Evolutionary conservation across 495 filamentous ascomycete species (phyloP).

Genomic region (Neurospora sp.): DNA sequence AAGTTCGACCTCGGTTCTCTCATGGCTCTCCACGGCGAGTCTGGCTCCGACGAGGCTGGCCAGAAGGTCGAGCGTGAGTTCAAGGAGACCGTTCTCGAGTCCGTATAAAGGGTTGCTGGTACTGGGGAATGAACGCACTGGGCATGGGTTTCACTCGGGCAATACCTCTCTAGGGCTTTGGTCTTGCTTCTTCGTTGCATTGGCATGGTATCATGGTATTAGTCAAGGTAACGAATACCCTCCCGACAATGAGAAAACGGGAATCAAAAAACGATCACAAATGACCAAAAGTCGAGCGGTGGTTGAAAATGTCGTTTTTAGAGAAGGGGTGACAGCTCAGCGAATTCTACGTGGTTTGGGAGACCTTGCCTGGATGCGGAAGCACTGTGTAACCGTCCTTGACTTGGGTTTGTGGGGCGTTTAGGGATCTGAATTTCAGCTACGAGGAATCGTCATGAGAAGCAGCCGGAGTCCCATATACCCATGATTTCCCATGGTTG

Average conservation of each 20-base stretch:
- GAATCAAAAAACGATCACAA: conserved; percentile 27
- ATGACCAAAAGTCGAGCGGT: conserved; percentile 18
- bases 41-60: conserved; percentile 86
- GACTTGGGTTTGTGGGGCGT: background rate
- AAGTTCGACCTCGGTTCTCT: conserved; percentile 98
- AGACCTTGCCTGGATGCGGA: background rate
- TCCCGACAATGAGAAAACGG: conserved; percentile 22
- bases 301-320: conserved; percentile 3
- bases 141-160: conserved; percentile 39
- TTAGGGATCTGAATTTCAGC: background rate
- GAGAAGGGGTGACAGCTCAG: background rate
- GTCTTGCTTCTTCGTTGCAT: conserved; percentile 45
- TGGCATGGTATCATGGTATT: conserved; percentile 42
- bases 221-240: conserved; percentile 36
- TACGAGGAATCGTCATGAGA: background rate
- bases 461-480: background rate
- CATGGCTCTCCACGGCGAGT: conserved; percentile 92
- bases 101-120: conserved; percentile 58
- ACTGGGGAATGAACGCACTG: conserved; percentile 30
- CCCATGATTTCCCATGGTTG: background rate
- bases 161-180: conserved; percentile 40
- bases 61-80: conserved; percentile 99
- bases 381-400: background rate
- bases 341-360: conserved; percentile 2
- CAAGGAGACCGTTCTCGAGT: conserved; percentile 91